A percentile compares a stretch with the other conserved stretches of the same genome.
These are phyloP conservation scores for Hemileccinum impolitum DNA, from an alignment of 768 basidiomycete genomes.

Conservation along the genomic window DNA sequence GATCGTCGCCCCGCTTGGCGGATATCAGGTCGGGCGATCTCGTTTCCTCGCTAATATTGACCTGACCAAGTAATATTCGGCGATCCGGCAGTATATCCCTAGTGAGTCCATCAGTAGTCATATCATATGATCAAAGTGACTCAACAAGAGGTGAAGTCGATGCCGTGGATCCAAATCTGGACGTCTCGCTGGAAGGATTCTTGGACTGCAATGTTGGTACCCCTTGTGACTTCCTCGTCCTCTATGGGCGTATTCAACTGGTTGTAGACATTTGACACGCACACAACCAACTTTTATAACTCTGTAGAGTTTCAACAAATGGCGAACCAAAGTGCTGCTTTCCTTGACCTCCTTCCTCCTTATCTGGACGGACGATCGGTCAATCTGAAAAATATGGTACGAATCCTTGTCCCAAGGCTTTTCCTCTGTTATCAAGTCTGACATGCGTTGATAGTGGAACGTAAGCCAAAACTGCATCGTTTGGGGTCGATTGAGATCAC, in stretches of 20 bases:
- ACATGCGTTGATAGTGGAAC: conserved; percentile 38
- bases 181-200: conserved; percentile 65
- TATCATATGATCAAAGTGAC: not conserved
- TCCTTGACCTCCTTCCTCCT: conserved; percentile 46
- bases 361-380: conserved; percentile 55
- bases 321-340: conserved; percentile 41
- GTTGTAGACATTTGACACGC: conserved; percentile 44
- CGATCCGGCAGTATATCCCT: conserved; percentile 35
- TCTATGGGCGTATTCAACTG: not conserved
- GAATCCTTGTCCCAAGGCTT: not conserved
- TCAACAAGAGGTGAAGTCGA: conserved; percentile 42
- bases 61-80: not conserved
- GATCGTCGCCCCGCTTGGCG: conserved; percentile 55
- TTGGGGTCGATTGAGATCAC: not conserved
- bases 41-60: conserved; percentile 17
- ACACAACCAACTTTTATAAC: conserved; percentile 51
- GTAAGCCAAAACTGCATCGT: conserved; percentile 26
- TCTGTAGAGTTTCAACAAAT: conserved; percentile 50
- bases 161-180: conserved; percentile 57
- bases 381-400: conserved; percentile 56
- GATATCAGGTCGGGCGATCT: conserved; percentile 51
- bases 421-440: not conserved
- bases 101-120: conserved; percentile 26
- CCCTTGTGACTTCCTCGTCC: not conserved
- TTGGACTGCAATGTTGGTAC: conserved; percentile 51